Conservation (phyloP, 2,329 filamentous ascomycete genomes). For the Hymenoscyphus occultus region DNA sequence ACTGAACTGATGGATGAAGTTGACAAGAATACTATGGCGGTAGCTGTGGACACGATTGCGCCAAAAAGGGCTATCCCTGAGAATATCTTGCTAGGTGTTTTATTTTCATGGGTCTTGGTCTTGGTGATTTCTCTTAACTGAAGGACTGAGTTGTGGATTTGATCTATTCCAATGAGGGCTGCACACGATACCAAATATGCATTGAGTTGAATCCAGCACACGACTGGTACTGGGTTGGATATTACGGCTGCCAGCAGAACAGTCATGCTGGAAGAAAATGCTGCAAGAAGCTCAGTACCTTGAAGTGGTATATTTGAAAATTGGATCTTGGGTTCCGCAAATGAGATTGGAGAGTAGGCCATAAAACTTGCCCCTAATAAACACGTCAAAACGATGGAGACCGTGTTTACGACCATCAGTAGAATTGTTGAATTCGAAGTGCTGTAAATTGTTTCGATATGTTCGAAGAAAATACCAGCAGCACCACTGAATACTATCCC, state of each 20-base stretch:
- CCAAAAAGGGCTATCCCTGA: constrained; percentile 12
- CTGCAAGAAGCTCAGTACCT: constrained; percentile 14
- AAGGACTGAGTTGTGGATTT: constrained; percentile 15
- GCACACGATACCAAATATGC: constrained; percentile 19
- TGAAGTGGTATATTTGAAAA: constrained; percentile 16
- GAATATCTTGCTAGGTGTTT: constrained; percentile 16
- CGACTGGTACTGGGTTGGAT: constrained; percentile 19
- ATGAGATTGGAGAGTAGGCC: constrained; percentile 26
- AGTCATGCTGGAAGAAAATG: constrained; percentile 19
- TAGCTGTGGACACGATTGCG: constrained; percentile 11
- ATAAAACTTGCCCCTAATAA: constrained; percentile 24
- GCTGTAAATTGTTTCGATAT: constrained; percentile 12
- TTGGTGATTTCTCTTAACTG: constrained; percentile 8
- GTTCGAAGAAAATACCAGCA: constrained; percentile 17
- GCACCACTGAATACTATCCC: constrained; percentile 24
- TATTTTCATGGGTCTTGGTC: constrained; percentile 5
- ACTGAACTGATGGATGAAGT: constrained; percentile 14
- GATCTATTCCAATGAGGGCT: constrained; percentile 17
- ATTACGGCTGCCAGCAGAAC: constrained; percentile 20
- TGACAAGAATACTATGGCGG: constrained; percentile 8
- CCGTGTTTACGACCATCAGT: constrained; percentile 20
- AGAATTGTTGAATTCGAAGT: constrained; percentile 13
- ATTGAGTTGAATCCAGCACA: constrained; percentile 24
- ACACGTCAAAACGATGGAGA: constrained; percentile 17
- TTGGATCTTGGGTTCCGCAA: constrained; percentile 14